phyloP scores from a whole-genome alignment of 805 yeast genomes.

The Ogataea polymorpha region DNA sequence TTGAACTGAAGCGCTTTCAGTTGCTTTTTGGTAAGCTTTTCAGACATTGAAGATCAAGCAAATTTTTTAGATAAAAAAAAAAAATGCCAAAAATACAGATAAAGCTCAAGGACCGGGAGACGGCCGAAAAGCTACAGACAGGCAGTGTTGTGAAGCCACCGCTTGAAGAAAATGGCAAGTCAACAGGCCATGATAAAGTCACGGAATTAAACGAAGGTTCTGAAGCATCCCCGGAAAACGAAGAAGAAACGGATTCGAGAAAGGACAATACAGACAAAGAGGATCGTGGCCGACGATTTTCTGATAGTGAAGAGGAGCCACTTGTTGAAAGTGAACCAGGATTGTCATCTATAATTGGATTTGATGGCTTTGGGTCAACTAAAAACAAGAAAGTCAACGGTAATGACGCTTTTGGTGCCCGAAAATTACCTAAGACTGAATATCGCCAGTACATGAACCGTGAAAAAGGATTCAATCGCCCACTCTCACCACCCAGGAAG shows the following conservation, averaged over 20 bases:
- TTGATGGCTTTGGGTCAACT: conserved; percentile 51
- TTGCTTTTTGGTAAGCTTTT: conserved; percentile 62
- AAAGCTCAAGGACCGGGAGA: conserved; percentile 13
- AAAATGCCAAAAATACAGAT: conserved; percentile 22
- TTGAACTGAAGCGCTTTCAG: conserved; percentile 60
- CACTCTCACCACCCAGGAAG: conserved; percentile 46
- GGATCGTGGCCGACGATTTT: background rate
- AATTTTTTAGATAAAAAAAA: conserved; percentile 6
- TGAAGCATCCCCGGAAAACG: background rate
- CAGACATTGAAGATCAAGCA: conserved; percentile 5
- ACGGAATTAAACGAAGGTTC: background rate
- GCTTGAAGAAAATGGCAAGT: too few species aligned
- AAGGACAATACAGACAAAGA: background rate
- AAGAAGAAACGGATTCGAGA: background rate
- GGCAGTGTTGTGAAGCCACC: too few species aligned
- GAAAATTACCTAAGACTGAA: conserved; percentile 37
- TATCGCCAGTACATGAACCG: conserved; percentile 63
- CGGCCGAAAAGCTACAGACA: conserved; percentile 12
- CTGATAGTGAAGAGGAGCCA: conserved; percentile 1
- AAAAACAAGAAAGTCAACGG: conserved; percentile 56
- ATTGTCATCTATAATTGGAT: conserved; percentile 48
- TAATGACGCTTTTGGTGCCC: conserved; percentile 41
- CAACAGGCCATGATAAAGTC: too few species aligned
- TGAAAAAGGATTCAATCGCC: conserved; percentile 52
- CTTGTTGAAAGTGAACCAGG: conserved; percentile 5